Percentiles rank a stretch among this genome's conserved stretches.
These are phyloP conservation scores for Trichophyton schoenleinii DNA, from an alignment of 2,329 filamentous ascomycete genomes.

Conservation along the genomic window DNA sequence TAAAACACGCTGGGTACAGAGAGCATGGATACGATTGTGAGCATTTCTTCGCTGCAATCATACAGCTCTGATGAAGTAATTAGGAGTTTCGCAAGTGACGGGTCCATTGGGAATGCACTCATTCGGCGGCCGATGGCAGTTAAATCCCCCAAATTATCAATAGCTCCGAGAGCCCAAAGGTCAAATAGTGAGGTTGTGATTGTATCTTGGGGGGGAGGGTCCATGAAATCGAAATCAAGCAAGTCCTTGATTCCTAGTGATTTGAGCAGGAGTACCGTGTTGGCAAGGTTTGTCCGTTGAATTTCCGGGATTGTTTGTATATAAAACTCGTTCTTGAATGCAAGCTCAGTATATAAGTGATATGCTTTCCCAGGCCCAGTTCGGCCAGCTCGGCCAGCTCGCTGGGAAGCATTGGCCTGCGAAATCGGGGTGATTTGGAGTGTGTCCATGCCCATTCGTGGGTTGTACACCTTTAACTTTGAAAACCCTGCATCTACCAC, in stretches of 20 bases:
- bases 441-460: slow-evolving; percentile 98
- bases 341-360: slow-evolving; percentile 83
- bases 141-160: slow-evolving; percentile 87
- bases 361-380: slow-evolving; percentile 94
- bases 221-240: slow-evolving; percentile 97
- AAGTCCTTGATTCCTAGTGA: slow-evolving; percentile 88
- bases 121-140: slow-evolving; percentile 79
- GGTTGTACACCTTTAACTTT: slow-evolving; percentile 97
- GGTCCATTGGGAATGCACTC: slow-evolving; percentile 98
- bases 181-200: slow-evolving; percentile 97
- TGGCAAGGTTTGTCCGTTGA: slow-evolving; percentile 87
- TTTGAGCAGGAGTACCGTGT: slow-evolving; percentile 87
- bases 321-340: slow-evolving; percentile 92
- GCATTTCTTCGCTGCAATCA: slow-evolving; percentile 91
- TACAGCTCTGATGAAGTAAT: slow-evolving; percentile 85
- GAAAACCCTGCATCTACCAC: slow-evolving; percentile 94
- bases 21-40: slow-evolving; percentile 96
- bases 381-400: slow-evolving; percentile 82
- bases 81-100: slow-evolving; percentile 82
- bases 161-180: slow-evolving; percentile 84
- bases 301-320: slow-evolving; percentile 96
- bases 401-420: slow-evolving; percentile 87
- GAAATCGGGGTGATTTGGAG: slow-evolving; percentile 96
- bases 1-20: slow-evolving; percentile 96
- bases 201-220: slow-evolving; percentile 92